A percentile compares a stretch with the other conserved stretches of the same genome.
phyloP scores from a whole-genome alignment of 2,329 filamentous ascomycete species.

The Cucurbitaria berberidis region DNA sequence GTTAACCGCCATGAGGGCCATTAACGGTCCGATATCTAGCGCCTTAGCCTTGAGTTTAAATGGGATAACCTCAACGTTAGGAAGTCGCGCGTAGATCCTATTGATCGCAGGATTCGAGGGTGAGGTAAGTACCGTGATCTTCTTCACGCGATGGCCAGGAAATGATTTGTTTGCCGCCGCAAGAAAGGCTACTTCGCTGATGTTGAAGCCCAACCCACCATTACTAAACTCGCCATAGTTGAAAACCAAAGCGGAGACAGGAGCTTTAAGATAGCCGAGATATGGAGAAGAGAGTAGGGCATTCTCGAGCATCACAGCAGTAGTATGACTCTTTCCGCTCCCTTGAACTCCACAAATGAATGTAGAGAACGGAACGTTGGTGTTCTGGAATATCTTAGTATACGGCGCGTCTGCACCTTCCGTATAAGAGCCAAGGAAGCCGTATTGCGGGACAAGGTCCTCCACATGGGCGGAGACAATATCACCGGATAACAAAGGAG shows the following conservation, averaged over 20 bases:
- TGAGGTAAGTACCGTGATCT: slow-evolving; percentile 30
- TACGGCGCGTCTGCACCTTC: background rate
- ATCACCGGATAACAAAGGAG: slow-evolving; percentile 8
- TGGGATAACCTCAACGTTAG: slow-evolving; percentile 54
- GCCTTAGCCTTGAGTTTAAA: slow-evolving; percentile 57
- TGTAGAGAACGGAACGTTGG: slow-evolving; percentile 61
- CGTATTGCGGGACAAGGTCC: slow-evolving; percentile 22
- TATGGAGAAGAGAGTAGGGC: slow-evolving; percentile 52
- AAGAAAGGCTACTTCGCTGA: slow-evolving; percentile 65
- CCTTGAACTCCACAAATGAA: slow-evolving; percentile 71
- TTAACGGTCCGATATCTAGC: slow-evolving; percentile 60
- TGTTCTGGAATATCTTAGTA: slow-evolving; percentile 56
- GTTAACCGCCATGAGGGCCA: slow-evolving; percentile 24
- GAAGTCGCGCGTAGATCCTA: slow-evolving; percentile 25
- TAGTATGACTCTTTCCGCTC: slow-evolving; percentile 66
- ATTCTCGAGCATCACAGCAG: slow-evolving; percentile 60
- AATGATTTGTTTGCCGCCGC: slow-evolving; percentile 41
- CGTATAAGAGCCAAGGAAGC: slow-evolving; percentile 5
- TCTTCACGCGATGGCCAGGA: slow-evolving; percentile 16
- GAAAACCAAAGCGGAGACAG: slow-evolving; percentile 65
- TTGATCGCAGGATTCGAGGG: slow-evolving; percentile 32
- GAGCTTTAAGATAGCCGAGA: slow-evolving; percentile 55
- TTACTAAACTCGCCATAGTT: slow-evolving; percentile 58
- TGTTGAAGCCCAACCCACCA: slow-evolving; percentile 54
- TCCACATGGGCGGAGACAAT: slow-evolving; percentile 7